Evolutionary conservation across 2,329 filamentous ascomycete genomes (phyloP), one percentile per base, ranked within the genome.

Genomic region (Boeremia lycopersici): DNA sequence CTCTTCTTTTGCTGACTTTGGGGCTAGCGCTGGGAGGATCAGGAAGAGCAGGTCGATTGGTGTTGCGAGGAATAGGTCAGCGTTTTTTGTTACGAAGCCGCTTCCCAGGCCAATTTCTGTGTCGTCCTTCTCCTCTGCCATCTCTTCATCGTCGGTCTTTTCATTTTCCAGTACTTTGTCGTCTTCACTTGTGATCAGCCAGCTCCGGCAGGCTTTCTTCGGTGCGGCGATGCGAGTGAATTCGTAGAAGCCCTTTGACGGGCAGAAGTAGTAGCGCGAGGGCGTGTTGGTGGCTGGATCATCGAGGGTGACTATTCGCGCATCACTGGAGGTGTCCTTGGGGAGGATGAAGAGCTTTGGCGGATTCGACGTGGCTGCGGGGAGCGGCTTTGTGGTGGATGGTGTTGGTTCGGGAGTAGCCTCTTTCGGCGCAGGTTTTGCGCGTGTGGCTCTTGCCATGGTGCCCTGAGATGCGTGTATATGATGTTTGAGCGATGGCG

Each of bases 41-140:
- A 98, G 80, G 77, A 98, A 98, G 3, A 97, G 70, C 5, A 90
- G 84, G 73, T 99, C 95, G 49, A 96, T 80, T 2, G 86, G 84
- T 1, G 95, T 96, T 8, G 93, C 91, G 55, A 98, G 77, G 66
- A 89, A 89, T n/a, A 98, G 77, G 56, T 92, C 86, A 30, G 91
- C 86, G 38, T 81, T 82, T 65, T 87, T 86, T 30, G 86, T 82
- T 23, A 91, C 76, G 61, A 84, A 84, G 11, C 82, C 85, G 64
- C 62, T 65, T 26, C 66, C 63, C 47, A 68, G 53, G 11, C 56
- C 45, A 4, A 17, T 30, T 10, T 44, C 42, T 6, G 29, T 4
- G 3, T 40, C 39, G 12, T 40, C 2, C 5, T 38, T 39, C 2
- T 40, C 35, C 15, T 53, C 23, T 38, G 26, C 19, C 2, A 25